Percentiles rank a stretch among this genome's conserved stretches.
These are phyloP conservation scores for Ploettnerulaceae sp. DNA, from an alignment of 2,329 filamentous ascomycete species.

Conservation along the genomic window DNA sequence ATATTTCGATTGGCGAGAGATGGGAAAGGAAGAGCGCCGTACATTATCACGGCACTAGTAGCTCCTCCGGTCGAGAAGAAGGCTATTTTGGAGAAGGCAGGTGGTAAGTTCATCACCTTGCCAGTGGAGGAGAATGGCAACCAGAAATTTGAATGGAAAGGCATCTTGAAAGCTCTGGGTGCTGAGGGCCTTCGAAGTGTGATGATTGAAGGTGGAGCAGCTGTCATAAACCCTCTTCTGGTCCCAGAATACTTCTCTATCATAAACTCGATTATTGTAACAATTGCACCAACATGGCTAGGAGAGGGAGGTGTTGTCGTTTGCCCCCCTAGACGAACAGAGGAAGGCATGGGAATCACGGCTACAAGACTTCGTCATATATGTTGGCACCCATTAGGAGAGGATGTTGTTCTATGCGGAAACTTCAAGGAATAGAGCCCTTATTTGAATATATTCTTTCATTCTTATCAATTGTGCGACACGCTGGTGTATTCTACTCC, in stretches of 20 bases:
- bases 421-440: conserved; percentile 4
- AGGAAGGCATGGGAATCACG: background rate
- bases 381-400: conserved; percentile 15
- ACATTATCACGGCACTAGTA: conserved; percentile 50
- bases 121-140: background rate
- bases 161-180: conserved; percentile 15
- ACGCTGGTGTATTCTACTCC: too few relatives aligned
- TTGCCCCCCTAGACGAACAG: conserved; percentile 45
- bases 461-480: background rate
- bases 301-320: conserved; percentile 78
- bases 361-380: conserved; percentile 10
- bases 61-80: background rate
- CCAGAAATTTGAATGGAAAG: conserved; percentile 20
- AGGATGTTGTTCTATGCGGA: conserved; percentile 18
- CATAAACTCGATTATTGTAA: conserved; percentile 76
- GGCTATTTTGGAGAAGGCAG: conserved; percentile 2
- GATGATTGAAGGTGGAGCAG: conserved; percentile 87
- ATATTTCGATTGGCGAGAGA: conserved; percentile 16
- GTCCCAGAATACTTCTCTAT: conserved; percentile 53
- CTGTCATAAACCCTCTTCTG: conserved; percentile 79
- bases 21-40: conserved; percentile 45
- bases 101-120: conserved; percentile 16
- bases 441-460: background rate
- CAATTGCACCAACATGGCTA: conserved; percentile 86
- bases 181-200: conserved; percentile 55